These are phyloP conservation scores for Mycena pura DNA, from an alignment of 768 basidiomycete species.

Conservation along the genomic window DNA sequence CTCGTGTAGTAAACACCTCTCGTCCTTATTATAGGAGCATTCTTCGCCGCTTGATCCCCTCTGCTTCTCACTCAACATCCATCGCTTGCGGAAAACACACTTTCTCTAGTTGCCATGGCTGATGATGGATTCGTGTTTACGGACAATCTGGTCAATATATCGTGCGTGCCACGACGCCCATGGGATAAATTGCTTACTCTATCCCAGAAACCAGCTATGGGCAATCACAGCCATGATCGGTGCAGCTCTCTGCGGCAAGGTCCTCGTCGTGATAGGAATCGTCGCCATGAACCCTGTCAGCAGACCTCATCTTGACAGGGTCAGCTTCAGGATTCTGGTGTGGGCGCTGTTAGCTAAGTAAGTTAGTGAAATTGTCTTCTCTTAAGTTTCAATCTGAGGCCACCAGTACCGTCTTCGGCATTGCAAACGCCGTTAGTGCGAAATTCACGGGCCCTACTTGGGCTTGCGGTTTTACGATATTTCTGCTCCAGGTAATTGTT, in stretches of 20 bases:
- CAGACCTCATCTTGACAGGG: constrained; percentile 26
- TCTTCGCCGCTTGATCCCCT: too few species aligned
- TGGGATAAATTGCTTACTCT: neutral
- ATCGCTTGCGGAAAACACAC: too few species aligned
- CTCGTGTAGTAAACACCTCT: too few species aligned
- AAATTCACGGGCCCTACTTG: constrained; percentile 19
- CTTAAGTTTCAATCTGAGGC: neutral
- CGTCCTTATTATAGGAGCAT: too few species aligned
- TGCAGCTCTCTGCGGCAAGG: constrained; percentile 26
- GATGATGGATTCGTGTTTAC: constrained; percentile 8
- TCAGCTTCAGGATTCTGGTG: constrained; percentile 30
- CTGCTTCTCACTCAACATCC: too few species aligned
- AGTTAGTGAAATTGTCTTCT: neutral
- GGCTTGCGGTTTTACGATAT: constrained; percentile 29
- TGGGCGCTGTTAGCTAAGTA: constrained; percentile 30
- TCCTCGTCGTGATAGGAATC: constrained; percentile 25
- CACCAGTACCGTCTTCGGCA: constrained; percentile 28
- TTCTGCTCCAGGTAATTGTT: constrained; percentile 22
- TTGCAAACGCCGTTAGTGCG: constrained; percentile 28
- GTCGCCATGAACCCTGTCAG: constrained; percentile 17
- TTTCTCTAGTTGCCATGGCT: neutral
- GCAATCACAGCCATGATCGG: constrained; percentile 14
- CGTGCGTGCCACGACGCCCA: too few species aligned
- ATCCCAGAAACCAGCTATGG: constrained; percentile 11
- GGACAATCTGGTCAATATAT: neutral